Conservation (phyloP, 495 filamentous ascomycete species). For the Filosporella fistucella region DNA sequence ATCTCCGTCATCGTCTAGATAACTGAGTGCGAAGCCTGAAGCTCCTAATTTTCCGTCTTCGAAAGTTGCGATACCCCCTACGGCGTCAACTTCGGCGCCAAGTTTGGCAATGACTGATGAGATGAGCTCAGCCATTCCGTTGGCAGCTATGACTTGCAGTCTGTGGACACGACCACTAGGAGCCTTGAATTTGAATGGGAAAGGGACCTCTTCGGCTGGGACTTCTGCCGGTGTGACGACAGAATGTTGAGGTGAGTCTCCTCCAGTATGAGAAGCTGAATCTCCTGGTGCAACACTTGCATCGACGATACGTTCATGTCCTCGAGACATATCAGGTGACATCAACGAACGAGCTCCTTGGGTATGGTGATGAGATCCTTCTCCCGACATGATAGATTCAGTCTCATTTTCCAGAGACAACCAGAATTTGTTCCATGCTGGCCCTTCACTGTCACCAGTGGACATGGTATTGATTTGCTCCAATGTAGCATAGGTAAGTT, state of each 20-base stretch:
- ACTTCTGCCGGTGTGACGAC: conserved; percentile 44
- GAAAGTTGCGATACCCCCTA: conserved; percentile 74
- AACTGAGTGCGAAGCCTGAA: conserved; percentile 90
- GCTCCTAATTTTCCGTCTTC: conserved; percentile 74
- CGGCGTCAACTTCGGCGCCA: conserved; percentile 76
- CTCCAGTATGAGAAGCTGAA: conserved; percentile 88
- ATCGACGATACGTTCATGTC: conserved; percentile 53
- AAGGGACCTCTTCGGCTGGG: conserved; percentile 65
- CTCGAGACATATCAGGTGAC: conserved; percentile 68
- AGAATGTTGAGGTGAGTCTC: conserved; percentile 70
- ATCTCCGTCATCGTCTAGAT: conserved; percentile 95
- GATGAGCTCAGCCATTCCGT: conserved; percentile 80
- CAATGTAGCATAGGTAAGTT: conserved; percentile 94
- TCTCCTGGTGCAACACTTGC: conserved; percentile 89
- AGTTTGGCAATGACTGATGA: conserved; percentile 78
- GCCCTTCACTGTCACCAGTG: conserved; percentile 83
- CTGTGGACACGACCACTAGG: conserved; percentile 94
- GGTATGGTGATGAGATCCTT: conserved; percentile 61
- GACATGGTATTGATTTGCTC: conserved; percentile 79
- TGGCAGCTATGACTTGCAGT: conserved; percentile 74
- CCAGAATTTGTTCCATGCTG: conserved; percentile 99
- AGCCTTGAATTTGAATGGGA: conserved; percentile 99
- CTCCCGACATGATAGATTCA: conserved; percentile 93
- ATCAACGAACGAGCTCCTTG: conserved; percentile 61
- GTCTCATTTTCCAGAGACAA: conserved; percentile 87